Evolutionary conservation across 2,329 filamentous ascomycete species (phyloP).

Genomic region (Microcyclosporella mali): DNA sequence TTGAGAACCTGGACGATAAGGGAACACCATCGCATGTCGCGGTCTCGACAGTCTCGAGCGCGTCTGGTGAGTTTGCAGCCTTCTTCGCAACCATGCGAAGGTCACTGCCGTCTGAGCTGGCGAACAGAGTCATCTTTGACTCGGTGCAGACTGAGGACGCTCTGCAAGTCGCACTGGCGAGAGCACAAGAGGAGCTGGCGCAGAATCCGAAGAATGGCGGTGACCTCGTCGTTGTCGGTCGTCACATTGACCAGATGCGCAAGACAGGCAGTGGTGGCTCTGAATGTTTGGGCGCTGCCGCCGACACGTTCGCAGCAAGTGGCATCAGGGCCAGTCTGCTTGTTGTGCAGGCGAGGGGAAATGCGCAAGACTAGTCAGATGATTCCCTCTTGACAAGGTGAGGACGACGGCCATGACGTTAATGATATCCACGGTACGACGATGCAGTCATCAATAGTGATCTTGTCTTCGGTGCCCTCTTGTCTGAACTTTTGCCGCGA

Average conservation of each 20-base stretch:
- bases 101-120: slow-evolving; percentile 48
- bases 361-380: slow-evolving; percentile 9
- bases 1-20: slow-evolving; percentile 6
- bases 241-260: slow-evolving; percentile 36
- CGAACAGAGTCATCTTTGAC: slow-evolving; percentile 54
- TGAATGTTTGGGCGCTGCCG: slow-evolving; percentile 54
- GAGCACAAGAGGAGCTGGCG: slow-evolving; percentile 55
- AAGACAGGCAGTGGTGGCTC: slow-evolving; percentile 30
- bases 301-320: slow-evolving; percentile 53
- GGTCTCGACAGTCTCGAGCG: slow-evolving; percentile 3
- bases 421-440: slow-evolving; percentile 5
- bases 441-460: not conserved
- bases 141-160: slow-evolving; percentile 37
- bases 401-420: slow-evolving; percentile 23
- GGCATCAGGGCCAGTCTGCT: slow-evolving; percentile 62
- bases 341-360: slow-evolving; percentile 56
- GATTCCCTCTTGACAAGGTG: slow-evolving; percentile 65
- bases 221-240: slow-evolving; percentile 63
- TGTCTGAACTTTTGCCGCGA: no score
- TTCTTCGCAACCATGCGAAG: slow-evolving; percentile 55
- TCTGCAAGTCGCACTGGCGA: slow-evolving; percentile 44
- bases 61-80: slow-evolving; percentile 36
- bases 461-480: not conserved
- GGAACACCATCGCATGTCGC: slow-evolving; percentile 7
- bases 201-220: slow-evolving; percentile 60